Evolutionary conservation across 2,329 filamentous ascomycete genomes (phyloP), one percentile per base, ranked within the genome.

Genomic region (Colletotrichum chrysophilum): DNA sequence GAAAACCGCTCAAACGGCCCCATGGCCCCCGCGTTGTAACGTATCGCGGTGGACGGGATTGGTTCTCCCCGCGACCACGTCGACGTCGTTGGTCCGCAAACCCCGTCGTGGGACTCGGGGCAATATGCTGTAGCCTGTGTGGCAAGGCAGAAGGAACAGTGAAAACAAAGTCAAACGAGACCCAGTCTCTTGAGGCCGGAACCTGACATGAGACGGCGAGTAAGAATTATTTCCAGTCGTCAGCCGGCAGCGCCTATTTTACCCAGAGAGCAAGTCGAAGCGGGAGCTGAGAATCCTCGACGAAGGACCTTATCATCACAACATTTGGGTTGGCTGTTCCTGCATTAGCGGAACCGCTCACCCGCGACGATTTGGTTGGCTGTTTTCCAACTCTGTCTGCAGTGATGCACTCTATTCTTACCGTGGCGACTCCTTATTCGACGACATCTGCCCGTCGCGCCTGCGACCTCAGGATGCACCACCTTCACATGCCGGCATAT

Each of bases 351-450:
- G 58, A 73, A 75, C 55, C 70, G 69, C 69, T 56, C 24, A 60
- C 70, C 70, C 74, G 36, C 7, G n/a, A 48, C 32, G 38, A 14
- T 64, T 14, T 62, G 43, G 71, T 75, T 67, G 69, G 69, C 32
- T 58, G 24, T n/a, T 34, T 12, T 48, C 36, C 18, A 38, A n/a
- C 8, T 62, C 28, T 38, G 26, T 28, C 69, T 75, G 72, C 62
- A 56, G 69, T 62, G 13, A 14, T 55, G 32, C 56, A 62, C 64
- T 26, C 74, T 74, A 38, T 61, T 52, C 36, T 67, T n/a, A 30
- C 74, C 70, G 65, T 76, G 74, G 58, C 70, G 74, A 34, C 48
- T 30, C 30, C 74, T 74, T 14, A 74, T 76, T 76, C 70, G 74
- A 76, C 48, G 26, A 58, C 62, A 34, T 36, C 68, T 66, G n/a